Conservation (phyloP, 257 asterid genomes). For the Nicotiana noctiflora region DNA sequence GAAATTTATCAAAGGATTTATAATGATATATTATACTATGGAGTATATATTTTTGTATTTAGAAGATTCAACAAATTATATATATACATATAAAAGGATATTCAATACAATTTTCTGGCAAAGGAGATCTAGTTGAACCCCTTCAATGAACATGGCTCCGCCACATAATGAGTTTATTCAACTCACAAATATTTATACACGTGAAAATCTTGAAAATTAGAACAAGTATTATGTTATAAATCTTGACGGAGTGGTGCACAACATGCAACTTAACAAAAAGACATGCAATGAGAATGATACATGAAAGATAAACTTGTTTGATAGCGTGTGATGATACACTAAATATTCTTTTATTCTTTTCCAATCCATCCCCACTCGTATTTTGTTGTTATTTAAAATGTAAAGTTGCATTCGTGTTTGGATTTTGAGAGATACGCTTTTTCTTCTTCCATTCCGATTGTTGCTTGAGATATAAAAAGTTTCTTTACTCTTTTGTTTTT, state of each 20-base stretch:
- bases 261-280: conserved; percentile 6
- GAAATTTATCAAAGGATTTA: too few relatives aligned
- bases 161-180: background rate
- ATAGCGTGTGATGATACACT: conserved; percentile 1
- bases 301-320: conserved; percentile 9
- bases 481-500: conserved; percentile 27
- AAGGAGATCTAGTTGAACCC: background rate
- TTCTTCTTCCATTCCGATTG: conserved; percentile 13
- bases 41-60: background rate
- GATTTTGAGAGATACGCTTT: conserved; percentile 5
- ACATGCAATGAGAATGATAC: conserved; percentile 2
- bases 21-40: too few relatives aligned
- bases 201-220: background rate
- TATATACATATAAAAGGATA: background rate
- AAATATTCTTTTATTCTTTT: conserved; percentile 8
- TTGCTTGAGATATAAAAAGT: conserved; percentile 29
- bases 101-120: background rate
- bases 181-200: background rate
- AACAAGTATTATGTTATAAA: too few relatives aligned
- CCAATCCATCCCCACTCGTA: conserved; percentile 1
- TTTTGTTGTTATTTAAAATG: background rate
- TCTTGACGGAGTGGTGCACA: background rate
- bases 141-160: background rate
- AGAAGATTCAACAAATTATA: background rate
- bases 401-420: conserved; percentile 9